A percentile compares a stretch with the other conserved stretches of the same genome.
These are phyloP conservation scores for Paraphoma chrysanthemicola DNA, from an alignment of 2,329 filamentous ascomycete species.

Conservation along the genomic window DNA sequence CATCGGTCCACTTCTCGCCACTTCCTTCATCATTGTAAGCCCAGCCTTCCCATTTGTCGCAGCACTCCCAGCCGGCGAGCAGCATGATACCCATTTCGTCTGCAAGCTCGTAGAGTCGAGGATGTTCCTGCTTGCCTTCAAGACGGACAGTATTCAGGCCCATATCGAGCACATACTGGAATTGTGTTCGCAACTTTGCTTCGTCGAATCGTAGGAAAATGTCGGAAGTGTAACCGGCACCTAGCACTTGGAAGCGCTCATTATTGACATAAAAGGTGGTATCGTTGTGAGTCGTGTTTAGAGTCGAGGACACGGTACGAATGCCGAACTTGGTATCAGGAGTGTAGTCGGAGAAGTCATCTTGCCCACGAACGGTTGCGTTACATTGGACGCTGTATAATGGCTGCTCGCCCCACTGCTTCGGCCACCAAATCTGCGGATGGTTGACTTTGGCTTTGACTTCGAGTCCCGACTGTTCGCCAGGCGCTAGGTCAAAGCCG, in stretches of 20 bases:
- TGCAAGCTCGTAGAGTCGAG: conserved; percentile 65
- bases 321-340: conserved; percentile 58
- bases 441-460: conserved; percentile 42
- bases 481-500: conserved; percentile 3
- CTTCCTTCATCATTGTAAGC: conserved; percentile 63
- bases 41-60: conserved; percentile 73
- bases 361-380: conserved; percentile 20
- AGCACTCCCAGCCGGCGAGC: conserved; percentile 70
- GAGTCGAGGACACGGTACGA: conserved; percentile 58
- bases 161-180: conserved; percentile 64
- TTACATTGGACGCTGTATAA: conserved; percentile 54
- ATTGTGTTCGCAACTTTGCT: conserved; percentile 57
- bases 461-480: conserved; percentile 1
- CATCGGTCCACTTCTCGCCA: conserved; percentile 57
- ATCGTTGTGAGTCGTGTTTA: conserved; percentile 61
- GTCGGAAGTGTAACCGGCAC: conserved; percentile 67
- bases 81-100: conserved; percentile 68
- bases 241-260: conserved; percentile 65
- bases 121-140: conserved; percentile 70
- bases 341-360: conserved; percentile 43
- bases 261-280: conserved; percentile 64
- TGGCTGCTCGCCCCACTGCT: conserved; percentile 64
- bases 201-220: conserved; percentile 67
- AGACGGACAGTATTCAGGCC: conserved; percentile 69
- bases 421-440: conserved; percentile 68